Percentiles rank a stretch among this genome's conserved stretches.
These are phyloP conservation scores for Avena eriantha DNA, from an alignment of 176 grass and related monocot genomes.

Conservation along the genomic window DNA sequence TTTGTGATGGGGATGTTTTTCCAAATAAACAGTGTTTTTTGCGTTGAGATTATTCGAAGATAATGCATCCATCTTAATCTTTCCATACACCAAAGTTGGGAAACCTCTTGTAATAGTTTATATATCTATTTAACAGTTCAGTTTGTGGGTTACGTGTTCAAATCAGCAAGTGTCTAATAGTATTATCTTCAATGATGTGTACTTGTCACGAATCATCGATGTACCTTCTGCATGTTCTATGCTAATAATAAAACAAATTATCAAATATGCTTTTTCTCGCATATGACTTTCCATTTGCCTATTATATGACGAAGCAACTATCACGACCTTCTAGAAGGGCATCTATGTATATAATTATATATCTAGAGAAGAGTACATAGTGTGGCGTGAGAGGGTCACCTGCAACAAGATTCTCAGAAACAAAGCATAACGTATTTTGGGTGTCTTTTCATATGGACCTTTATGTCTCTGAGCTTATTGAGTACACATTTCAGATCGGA, in stretches of 20 bases:
- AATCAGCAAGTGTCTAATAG: neutral
- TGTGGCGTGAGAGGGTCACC: constrained; percentile 22
- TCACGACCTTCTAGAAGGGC: constrained; percentile 35
- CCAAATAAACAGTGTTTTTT: neutral
- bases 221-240: neutral
- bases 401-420: neutral
- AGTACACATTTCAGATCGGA: constrained; percentile 36
- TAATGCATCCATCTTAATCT: neutral
- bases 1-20: constrained; percentile 58
- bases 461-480: constrained; percentile 26
- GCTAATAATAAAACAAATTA: neutral
- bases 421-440: constrained; percentile 1
- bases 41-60: neutral
- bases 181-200: neutral
- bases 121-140: neutral
- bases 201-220: neutral
- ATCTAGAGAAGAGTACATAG: neutral
- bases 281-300: neutral
- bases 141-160: neutral
- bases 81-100: neutral
- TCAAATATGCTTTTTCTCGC: neutral
- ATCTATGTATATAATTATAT: neutral
- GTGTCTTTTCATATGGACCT: constrained; percentile 42
- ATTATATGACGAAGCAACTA: constrained; percentile 2
- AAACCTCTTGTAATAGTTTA: neutral